These are phyloP conservation scores for Ceratocystis variospora DNA, from an alignment of 2,329 filamentous ascomycete species.

Conservation along the genomic window DNA sequence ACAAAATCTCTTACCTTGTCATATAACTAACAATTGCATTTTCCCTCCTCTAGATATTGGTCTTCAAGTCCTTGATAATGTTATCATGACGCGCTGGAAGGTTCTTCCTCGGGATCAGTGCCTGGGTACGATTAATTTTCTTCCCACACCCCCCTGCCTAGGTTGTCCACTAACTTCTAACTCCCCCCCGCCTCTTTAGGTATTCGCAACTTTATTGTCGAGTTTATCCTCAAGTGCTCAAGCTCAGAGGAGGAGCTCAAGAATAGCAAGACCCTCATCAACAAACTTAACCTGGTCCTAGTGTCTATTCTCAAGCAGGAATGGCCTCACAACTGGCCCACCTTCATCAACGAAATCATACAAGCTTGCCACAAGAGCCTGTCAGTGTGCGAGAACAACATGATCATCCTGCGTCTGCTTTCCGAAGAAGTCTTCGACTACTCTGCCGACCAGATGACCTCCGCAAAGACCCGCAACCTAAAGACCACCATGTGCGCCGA, in stretches of 20 bases:
- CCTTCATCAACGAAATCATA: constrained; percentile 99
- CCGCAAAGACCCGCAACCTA: constrained; percentile 83
- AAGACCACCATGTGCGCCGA: constrained; percentile 99
- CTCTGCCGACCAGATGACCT: constrained; percentile 98
- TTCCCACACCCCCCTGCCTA: constrained; percentile 6
- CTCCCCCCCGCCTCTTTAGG: constrained; percentile 36
- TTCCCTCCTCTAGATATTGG: constrained; percentile 55
- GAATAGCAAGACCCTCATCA: constrained; percentile 74
- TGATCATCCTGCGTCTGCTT: constrained; percentile 88
- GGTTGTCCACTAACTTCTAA: constrained; percentile 6
- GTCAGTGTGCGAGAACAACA: constrained; percentile 99
- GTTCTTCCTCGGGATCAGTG: constrained; percentile 92
- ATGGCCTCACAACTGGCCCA: constrained; percentile 99
- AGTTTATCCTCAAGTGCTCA: constrained; percentile 93
- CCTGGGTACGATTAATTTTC: constrained; percentile 43
- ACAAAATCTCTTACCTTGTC: background rate
- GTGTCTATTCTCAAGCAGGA: constrained; percentile 98
- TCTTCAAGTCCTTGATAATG: constrained; percentile 91
- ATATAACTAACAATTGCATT: constrained; percentile 6
- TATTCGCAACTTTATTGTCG: constrained; percentile 97
- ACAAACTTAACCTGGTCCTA: constrained; percentile 95
- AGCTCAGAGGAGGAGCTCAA: constrained; percentile 77
- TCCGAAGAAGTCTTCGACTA: constrained; percentile 99
- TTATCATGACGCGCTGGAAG: constrained; percentile 99
- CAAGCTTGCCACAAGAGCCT: constrained; percentile 88